Evolutionary conservation across 768 basidiomycete genomes (phyloP), one percentile per base, ranked within the genome.

Genomic region (Pleurotus eryngii): DNA sequence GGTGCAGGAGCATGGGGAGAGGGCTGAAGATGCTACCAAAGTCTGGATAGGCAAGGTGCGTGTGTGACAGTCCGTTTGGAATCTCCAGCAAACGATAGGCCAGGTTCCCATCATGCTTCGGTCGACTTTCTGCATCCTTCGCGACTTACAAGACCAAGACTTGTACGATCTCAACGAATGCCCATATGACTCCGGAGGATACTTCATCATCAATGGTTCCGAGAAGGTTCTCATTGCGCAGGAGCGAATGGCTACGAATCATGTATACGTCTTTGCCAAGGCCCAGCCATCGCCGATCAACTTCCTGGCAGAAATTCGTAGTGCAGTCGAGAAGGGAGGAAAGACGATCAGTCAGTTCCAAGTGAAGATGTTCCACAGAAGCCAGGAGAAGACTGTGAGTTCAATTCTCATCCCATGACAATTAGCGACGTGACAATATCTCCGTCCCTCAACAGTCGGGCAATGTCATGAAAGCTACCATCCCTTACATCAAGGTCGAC

Each of bases 191-290:
- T 94, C 95, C 39, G 97, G 97, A 71, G 97, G 97, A 49, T 99
- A 99, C 71, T 99, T 99, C 71, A 93, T 99, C 68, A 98, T 99
- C 76, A 98, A 98, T 64, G 97, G 97, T 11, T 98, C 97, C 2
- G 97, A 99, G 71, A 99, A 99, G 72, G 97, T 99, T n/a, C 80
- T 99, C 60, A 99, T 99, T 71, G 97, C 97, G 1, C 97, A 99
- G 72, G 97, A 99, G 71, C 87, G 97, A 53, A 98, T 98, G 95
- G 96, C 97, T 8, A 95, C 94, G 20, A 99, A 99, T 75, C 95
- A 97, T 67, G 97, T 99, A 62, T 99, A 98, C 72, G 95, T 98
- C 53, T 99, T 99, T 67, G 94, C 95, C 51, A 99, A 98, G 74
- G 92, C 92, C 0, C 93, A 96, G 63, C 95, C 96, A 3, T 95